Evolutionary conservation across 2,329 filamentous ascomycete genomes (phyloP).

Genomic region (Claviceps cyperi): DNA sequence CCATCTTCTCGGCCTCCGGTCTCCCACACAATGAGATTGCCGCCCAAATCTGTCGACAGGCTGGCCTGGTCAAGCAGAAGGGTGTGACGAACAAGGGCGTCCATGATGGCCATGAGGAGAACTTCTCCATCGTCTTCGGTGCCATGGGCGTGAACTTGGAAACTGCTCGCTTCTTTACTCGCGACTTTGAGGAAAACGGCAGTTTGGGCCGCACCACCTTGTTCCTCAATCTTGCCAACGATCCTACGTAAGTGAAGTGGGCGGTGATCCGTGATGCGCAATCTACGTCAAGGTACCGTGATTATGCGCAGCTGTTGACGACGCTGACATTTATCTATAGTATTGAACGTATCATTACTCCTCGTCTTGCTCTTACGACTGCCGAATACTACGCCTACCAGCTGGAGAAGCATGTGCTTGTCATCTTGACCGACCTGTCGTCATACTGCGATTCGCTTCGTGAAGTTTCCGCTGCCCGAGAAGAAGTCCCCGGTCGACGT

Average conservation of each 20-base stretch:
- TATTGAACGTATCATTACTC: slow-evolving; percentile 99
- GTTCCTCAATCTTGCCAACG: slow-evolving; percentile 98
- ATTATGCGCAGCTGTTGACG: neutral
- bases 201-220: slow-evolving; percentile 93
- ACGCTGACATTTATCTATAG: slow-evolving; percentile 28
- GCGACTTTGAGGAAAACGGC: slow-evolving; percentile 98
- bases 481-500: slow-evolving; percentile 97
- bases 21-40: slow-evolving; percentile 99
- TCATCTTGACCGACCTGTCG: slow-evolving; percentile 95
- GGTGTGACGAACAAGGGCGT: slow-evolving; percentile 79
- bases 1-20: slow-evolving; percentile 97
- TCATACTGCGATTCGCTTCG: slow-evolving; percentile 98
- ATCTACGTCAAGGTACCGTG: neutral
- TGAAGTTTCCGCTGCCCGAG: slow-evolving; percentile 93
- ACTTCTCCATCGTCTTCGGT: slow-evolving; percentile 98
- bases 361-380: slow-evolving; percentile 91
- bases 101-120: slow-evolving; percentile 94
- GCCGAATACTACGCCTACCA: slow-evolving; percentile 99
- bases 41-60: slow-evolving; percentile 95
- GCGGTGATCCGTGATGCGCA: neutral
- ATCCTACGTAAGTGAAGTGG: slow-evolving; percentile 63
- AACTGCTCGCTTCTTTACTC: slow-evolving; percentile 94
- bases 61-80: slow-evolving; percentile 70
- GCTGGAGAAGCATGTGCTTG: slow-evolving; percentile 97
- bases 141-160: slow-evolving; percentile 99